phyloP scores from a whole-genome alignment of 192 early-diverging fungal species.

The Dissophora ornata region DNA sequence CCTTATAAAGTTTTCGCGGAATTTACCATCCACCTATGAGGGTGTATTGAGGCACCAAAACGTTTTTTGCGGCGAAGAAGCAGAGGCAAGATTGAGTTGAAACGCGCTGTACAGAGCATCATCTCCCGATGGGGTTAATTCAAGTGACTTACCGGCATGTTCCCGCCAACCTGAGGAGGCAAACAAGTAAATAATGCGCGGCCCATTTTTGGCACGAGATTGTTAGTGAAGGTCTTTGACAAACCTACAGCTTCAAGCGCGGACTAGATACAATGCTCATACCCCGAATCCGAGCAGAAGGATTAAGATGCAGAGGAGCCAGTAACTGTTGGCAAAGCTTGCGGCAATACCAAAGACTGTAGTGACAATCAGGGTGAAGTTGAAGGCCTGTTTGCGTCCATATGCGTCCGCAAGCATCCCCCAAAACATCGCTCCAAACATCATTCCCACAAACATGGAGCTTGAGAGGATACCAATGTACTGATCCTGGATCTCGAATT shows the following conservation, averaged over 20 bases:
- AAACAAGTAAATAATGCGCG: too few relatives aligned
- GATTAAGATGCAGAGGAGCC: constrained; percentile 68
- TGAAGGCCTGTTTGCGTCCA: constrained; percentile 82
- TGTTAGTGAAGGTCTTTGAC: too few relatives aligned
- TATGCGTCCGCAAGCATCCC: constrained; percentile 76
- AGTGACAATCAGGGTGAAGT: constrained; percentile 78
- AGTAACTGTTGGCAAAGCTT: constrained; percentile 72
- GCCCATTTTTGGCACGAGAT: too few relatives aligned
- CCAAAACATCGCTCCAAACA: constrained; percentile 87
- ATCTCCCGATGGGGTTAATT: too few relatives aligned
- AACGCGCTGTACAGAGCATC: neutral
- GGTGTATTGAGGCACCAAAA: too few relatives aligned
- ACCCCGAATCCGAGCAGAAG: constrained; percentile 83
- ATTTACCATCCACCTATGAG: constrained; percentile 35
- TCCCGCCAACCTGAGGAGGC: constrained; percentile 65
- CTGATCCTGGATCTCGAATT: constrained; percentile 74
- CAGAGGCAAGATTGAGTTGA: neutral
- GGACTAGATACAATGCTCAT: too few relatives aligned
- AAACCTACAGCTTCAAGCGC: too few relatives aligned
- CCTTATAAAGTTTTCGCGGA: too few relatives aligned
- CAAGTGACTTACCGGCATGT: constrained; percentile 42
- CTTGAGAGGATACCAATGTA: constrained; percentile 77
- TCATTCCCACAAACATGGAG: constrained; percentile 80
- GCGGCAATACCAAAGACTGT: constrained; percentile 78
- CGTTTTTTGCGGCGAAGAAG: too few relatives aligned